A percentile compares a stretch with the other conserved stretches of the same genome.
phyloP scores from a whole-genome alignment of 1,284 basidiomycete species.

The Butyriboletus appendiculatus region DNA sequence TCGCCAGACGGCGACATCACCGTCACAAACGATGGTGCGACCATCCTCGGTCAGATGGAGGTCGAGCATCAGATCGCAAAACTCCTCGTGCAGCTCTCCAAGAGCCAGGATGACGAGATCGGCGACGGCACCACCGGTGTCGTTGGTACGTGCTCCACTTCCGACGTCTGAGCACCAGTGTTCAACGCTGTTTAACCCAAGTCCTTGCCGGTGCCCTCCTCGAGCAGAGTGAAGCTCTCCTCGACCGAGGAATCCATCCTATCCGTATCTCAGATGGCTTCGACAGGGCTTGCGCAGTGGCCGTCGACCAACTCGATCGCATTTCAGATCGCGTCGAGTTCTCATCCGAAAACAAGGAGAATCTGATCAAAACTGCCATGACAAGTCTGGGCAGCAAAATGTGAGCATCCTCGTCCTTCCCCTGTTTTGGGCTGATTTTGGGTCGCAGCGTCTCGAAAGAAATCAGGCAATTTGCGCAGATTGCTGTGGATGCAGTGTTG shows the following conservation, averaged over 20 bases:
- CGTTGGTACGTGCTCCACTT: conserved; percentile 71
- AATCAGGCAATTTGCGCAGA: conserved; percentile 93
- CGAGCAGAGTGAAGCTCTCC: conserved; percentile 86
- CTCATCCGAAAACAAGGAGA: conserved; percentile 79
- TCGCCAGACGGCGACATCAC: conserved; percentile 98
- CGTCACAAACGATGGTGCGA: conserved; percentile 98
- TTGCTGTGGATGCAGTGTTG: conserved; percentile 96
- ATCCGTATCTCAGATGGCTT: conserved; percentile 99
- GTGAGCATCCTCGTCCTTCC: conserved; percentile 42
- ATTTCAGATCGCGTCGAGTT: conserved; percentile 94
- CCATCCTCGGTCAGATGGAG: conserved; percentile 95
- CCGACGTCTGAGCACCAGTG: neutral
- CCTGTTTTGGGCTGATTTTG: conserved; percentile 8
- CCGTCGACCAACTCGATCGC: conserved; percentile 86
- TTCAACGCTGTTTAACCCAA: conserved; percentile 35
- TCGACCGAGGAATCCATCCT: conserved; percentile 97
- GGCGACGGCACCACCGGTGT: conserved; percentile 99
- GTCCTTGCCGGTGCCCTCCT: conserved; percentile 96
- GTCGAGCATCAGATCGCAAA: conserved; percentile 99
- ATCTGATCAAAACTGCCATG: conserved; percentile 93
- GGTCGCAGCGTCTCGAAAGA: conserved; percentile 89
- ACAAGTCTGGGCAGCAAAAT: conserved; percentile 98
- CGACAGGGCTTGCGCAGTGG: conserved; percentile 90
- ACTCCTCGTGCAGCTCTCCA: conserved; percentile 93
- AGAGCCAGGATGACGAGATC: conserved; percentile 99